Percentiles rank a stretch among this genome's conserved stretches.
phyloP scores from a whole-genome alignment of 768 basidiomycete genomes.

The Leccinellum rugosiceps region DNA sequence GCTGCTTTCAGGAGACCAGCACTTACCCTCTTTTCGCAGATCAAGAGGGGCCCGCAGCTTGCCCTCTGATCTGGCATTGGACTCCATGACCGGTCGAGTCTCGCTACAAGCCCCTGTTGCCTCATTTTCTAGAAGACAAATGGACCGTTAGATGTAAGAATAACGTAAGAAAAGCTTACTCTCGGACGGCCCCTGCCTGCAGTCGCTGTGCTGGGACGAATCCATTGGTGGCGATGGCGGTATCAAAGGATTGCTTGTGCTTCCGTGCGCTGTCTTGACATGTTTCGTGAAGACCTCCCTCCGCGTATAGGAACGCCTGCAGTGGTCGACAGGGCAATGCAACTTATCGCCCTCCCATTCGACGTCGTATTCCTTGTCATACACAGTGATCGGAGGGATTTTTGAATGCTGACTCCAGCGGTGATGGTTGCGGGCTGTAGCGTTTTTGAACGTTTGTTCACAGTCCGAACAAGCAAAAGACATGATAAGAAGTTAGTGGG shows the following conservation, averaged over 20 bases:
- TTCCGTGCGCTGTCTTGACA: neutral
- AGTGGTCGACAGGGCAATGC: neutral
- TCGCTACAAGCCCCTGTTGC: no score
- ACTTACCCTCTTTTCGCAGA: no score
- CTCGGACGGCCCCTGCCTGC: neutral
- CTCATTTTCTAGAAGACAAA: no score
- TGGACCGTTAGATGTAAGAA: no score
- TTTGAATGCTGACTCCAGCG: neutral
- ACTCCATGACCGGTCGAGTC: no score
- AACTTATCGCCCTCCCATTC: neutral
- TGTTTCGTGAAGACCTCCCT: neutral
- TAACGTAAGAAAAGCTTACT: neutral
- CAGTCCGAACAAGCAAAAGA: neutral
- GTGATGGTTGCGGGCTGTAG: neutral
- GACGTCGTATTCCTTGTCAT: neutral
- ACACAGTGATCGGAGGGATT: neutral
- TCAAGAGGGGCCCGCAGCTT: no score
- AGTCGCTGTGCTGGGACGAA: neutral
- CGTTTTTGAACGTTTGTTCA: neutral
- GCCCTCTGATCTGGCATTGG: no score
- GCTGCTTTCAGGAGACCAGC: no score
- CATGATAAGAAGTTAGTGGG: neutral
- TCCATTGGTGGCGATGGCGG: neutral
- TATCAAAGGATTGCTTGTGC: neutral
- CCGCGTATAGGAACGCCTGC: neutral